A percentile compares a stretch with the other conserved stretches of the same genome.
phyloP scores from a whole-genome alignment of 2,329 filamentous ascomycete genomes.

The Hymenoscyphus repandus region DNA sequence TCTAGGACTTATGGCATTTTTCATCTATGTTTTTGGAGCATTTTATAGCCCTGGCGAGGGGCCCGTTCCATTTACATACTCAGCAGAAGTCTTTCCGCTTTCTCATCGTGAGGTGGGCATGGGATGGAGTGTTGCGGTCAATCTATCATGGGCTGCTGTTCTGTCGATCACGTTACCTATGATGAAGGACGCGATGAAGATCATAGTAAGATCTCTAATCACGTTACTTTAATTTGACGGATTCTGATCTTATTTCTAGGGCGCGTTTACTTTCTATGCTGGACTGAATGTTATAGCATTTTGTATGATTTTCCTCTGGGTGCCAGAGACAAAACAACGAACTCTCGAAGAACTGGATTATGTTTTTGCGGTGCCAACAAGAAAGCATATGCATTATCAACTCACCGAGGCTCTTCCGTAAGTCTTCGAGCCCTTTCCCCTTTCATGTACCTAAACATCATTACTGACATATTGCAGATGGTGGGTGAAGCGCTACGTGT shows the following conservation, averaged over 20 bases:
- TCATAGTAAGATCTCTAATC: conserved; percentile 9
- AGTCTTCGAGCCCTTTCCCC: conserved; percentile 5
- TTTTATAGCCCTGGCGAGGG: conserved; percentile 64
- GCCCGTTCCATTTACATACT: conserved; percentile 64
- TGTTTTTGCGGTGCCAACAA: conserved; percentile 37
- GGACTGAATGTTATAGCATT: conserved; percentile 48
- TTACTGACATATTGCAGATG: background rate
- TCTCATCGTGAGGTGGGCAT: conserved; percentile 69
- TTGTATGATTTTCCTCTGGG: conserved; percentile 48
- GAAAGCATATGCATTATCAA: conserved; percentile 21
- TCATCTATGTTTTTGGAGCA: conserved; percentile 55
- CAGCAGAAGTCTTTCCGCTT: conserved; percentile 64
- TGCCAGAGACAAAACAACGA: conserved; percentile 49
- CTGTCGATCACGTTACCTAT: conserved; percentile 44
- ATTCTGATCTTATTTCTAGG: conserved; percentile 39
- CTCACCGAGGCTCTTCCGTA: conserved; percentile 18
- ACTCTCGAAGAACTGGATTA: conserved; percentile 34
- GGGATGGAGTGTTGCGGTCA: conserved; percentile 63
- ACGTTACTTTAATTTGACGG: conserved; percentile 33
- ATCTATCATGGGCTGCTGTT: conserved; percentile 53
- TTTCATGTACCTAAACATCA: too few relatives aligned
- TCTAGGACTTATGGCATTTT: conserved; percentile 50
- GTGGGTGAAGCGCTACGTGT: conserved; percentile 16
- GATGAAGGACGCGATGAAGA: conserved; percentile 37
- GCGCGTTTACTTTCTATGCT: conserved; percentile 47